phyloP scores from a whole-genome alignment of 2,329 filamentous ascomycete species.

The Penicillium crustosum region DNA sequence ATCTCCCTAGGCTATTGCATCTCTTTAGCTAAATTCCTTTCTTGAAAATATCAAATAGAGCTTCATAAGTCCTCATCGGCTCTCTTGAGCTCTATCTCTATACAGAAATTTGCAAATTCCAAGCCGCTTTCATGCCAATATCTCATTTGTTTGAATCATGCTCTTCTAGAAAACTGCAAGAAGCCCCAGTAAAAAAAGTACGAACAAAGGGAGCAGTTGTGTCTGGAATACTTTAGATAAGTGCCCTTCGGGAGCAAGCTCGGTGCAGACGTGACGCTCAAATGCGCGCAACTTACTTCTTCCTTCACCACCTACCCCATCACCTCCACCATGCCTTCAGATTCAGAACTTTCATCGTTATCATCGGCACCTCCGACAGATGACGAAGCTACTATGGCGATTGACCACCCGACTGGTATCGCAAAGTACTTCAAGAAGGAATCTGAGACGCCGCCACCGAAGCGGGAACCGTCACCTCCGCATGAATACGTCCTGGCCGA shows the following conservation, averaged over 20 bases:
- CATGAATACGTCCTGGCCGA: slow-evolving; percentile 89
- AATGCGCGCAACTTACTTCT: slow-evolving; percentile 25
- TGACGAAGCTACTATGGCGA: slow-evolving; percentile 51
- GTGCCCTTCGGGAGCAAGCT: slow-evolving; percentile 16
- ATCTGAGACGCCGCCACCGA: slow-evolving; percentile 63
- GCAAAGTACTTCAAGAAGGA: slow-evolving; percentile 51
- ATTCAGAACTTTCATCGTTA: slow-evolving; percentile 58
- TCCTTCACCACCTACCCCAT: slow-evolving; percentile 30
- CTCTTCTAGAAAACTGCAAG: not conserved
- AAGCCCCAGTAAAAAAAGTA: not conserved
- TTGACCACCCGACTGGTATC: slow-evolving; percentile 45
- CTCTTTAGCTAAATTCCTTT: not conserved
- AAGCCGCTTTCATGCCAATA: not conserved
- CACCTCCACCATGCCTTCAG: slow-evolving; percentile 48
- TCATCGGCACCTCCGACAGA: slow-evolving; percentile 61
- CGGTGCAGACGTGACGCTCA: slow-evolving; percentile 22
- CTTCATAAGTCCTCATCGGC: not conserved
- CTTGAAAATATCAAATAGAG: not conserved
- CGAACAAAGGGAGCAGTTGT: slow-evolving; percentile 5
- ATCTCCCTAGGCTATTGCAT: not conserved
- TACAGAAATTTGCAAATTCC: not conserved
- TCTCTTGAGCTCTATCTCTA: not conserved
- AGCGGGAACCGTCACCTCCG: slow-evolving; percentile 81
- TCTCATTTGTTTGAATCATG: not conserved
- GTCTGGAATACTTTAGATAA: slow-evolving; percentile 15